phyloP scores from a whole-genome alignment of 2,329 filamentous ascomycete genomes.

The Beauveria bassiana region DNA sequence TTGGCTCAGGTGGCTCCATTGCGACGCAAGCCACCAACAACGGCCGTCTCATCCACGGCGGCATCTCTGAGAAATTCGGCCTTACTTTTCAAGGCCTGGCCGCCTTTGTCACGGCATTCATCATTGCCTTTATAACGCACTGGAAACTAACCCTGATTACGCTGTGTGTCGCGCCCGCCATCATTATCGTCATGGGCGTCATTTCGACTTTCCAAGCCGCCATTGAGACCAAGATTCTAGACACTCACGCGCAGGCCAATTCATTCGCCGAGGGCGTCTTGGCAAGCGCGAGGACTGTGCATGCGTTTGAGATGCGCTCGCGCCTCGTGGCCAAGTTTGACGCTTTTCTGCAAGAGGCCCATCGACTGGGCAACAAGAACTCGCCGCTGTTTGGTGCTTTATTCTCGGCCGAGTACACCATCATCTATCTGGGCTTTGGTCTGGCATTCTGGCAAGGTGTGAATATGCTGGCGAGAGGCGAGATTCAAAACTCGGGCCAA shows the following conservation, averaged over 20 bases:
- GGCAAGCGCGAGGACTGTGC: conserved; percentile 31
- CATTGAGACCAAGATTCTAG: conserved; percentile 27
- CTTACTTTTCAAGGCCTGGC: conserved; percentile 31
- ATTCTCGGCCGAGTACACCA: conserved; percentile 31
- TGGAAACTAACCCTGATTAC: conserved; percentile 37
- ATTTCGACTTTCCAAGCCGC: conserved; percentile 20
- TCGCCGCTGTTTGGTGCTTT: conserved; percentile 30
- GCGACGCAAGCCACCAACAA: conserved; percentile 37
- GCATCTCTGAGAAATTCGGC: conserved; percentile 33
- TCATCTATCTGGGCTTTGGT: conserved; percentile 34
- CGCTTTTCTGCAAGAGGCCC: conserved; percentile 28
- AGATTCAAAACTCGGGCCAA: conserved; percentile 28
- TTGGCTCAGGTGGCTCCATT: conserved; percentile 32
- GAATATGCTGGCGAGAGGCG: conserved; percentile 27
- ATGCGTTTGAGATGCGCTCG: conserved; percentile 34
- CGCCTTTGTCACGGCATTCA: conserved; percentile 30
- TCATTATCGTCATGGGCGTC: conserved; percentile 24
- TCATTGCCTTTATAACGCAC: conserved; percentile 31
- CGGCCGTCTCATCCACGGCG: conserved; percentile 33
- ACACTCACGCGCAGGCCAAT: conserved; percentile 27
- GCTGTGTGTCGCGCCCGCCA: conserved; percentile 23
- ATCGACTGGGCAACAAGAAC: conserved; percentile 29
- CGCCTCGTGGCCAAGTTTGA: conserved; percentile 33
- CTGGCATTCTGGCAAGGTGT: conserved; percentile 40
- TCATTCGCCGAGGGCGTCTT: conserved; percentile 30